Conservation (phyloP, 169 alveolate species). For the Theileria equi region DNA sequence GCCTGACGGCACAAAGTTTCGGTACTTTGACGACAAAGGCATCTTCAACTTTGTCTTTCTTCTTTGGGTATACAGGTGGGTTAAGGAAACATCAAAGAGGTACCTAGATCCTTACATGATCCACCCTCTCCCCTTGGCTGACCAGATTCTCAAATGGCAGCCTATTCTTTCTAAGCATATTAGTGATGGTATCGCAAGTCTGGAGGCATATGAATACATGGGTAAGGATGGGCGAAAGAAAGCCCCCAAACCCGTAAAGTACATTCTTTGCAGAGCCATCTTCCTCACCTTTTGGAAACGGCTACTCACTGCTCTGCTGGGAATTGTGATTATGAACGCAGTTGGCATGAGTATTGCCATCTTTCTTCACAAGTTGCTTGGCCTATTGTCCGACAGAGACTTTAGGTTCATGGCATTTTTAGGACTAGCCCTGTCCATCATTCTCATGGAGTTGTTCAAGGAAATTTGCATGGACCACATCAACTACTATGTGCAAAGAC, state of each 20-base stretch:
- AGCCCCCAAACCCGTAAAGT: background rate
- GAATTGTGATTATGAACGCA: conserved; percentile 14
- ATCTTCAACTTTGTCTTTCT: conserved; percentile 23
- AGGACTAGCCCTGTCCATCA: conserved; percentile 4
- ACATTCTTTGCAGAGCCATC: conserved; percentile 23
- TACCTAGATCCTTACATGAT: conserved; percentile 10
- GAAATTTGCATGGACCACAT: conserved; percentile 35
- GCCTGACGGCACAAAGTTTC: background rate
- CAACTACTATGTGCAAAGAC: conserved; percentile 25
- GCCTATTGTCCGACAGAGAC: background rate
- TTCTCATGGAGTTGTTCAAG: conserved; percentile 17
- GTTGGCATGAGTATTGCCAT: conserved; percentile 28
- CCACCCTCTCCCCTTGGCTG: conserved; percentile 41
- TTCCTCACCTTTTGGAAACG: conserved; percentile 35
- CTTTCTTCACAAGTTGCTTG: background rate
- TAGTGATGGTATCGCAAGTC: conserved; percentile 41
- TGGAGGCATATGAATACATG: conserved; percentile 16
- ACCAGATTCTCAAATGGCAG: conserved; percentile 45
- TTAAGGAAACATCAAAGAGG: conserved; percentile 2
- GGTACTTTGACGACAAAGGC: conserved; percentile 10
- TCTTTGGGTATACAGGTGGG: conserved; percentile 37
- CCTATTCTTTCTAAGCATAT: conserved; percentile 52
- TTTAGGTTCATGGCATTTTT: background rate
- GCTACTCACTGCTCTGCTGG: conserved; percentile 7
- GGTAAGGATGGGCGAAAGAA: no score